These are phyloP conservation scores for Sporothrix mexicana DNA, from an alignment of 2,329 filamentous ascomycete genomes.

Conservation along the genomic window DNA sequence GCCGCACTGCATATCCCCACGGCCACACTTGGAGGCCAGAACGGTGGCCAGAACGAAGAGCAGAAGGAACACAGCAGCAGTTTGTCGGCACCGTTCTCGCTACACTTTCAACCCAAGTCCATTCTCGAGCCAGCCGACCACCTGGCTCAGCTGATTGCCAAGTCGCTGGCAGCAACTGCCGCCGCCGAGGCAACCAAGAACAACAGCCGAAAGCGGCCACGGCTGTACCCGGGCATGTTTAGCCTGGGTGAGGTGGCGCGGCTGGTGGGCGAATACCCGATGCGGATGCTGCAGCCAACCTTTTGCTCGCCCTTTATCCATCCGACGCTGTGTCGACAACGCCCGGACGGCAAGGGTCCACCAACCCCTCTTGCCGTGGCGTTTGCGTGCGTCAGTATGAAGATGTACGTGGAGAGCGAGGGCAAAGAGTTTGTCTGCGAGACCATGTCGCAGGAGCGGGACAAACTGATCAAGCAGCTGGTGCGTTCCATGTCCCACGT, in stretches of 20 bases:
- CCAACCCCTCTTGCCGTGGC: conserved; percentile 12
- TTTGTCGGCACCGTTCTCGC: conserved; percentile 4
- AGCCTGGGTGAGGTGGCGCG: conserved; percentile 20
- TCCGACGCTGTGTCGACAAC: conserved; percentile 1
- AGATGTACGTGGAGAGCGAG: conserved; percentile 16
- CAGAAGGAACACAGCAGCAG: neutral
- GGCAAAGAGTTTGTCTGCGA: conserved; percentile 20
- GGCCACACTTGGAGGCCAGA: neutral
- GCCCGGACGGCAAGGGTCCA: neutral
- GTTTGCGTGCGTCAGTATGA: conserved; percentile 22
- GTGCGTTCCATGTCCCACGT: neutral
- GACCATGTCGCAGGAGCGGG: conserved; percentile 12
- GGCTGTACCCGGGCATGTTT: conserved; percentile 22
- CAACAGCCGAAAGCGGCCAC: neutral
- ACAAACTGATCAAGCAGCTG: conserved; percentile 20
- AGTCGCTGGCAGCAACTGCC: conserved; percentile 6
- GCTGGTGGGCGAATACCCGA: conserved; percentile 15
- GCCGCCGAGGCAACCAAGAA: neutral
- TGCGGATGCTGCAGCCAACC: conserved; percentile 6
- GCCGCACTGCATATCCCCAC: neutral
- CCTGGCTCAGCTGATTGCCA: conserved; percentile 15
- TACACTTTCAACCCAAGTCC: conserved; percentile 9
- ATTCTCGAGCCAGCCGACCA: conserved; percentile 17
- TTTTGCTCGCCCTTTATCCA: conserved; percentile 23
- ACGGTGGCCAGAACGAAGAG: neutral